Conservation (phyloP, 169 alveolate genomes). For the Plasmodium knowlesi region DNA sequence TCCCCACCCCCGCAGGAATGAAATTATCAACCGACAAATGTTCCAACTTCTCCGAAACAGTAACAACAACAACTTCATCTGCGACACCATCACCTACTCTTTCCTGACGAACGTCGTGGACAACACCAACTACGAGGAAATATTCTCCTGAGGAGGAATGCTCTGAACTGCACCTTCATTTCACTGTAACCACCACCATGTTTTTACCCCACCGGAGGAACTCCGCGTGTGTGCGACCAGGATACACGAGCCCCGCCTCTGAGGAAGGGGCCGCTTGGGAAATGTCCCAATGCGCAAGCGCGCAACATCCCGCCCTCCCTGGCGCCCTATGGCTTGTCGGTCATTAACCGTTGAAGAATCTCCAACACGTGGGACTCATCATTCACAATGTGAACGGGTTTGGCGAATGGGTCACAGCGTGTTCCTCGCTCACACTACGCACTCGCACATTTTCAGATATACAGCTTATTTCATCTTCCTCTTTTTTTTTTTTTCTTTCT, state of each 20-base stretch:
- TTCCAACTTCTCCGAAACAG: slow-evolving; percentile 50
- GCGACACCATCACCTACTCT: slow-evolving; percentile 64
- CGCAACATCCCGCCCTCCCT: background rate
- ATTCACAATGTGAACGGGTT: too few species aligned
- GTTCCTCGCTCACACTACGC: background rate
- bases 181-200: too few species aligned
- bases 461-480: background rate
- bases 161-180: background rate
- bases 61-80: slow-evolving; percentile 62
- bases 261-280: background rate
- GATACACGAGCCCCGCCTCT: background rate
- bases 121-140: slow-evolving; percentile 54
- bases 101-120: slow-evolving; percentile 62
- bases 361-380: background rate
- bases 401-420: background rate
- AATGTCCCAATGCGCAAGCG: background rate
- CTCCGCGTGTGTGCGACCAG: background rate
- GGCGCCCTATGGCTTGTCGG: background rate
- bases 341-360: background rate
- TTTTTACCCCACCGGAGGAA: too few species aligned
- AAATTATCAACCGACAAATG: slow-evolving; percentile 48
- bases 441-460: background rate
- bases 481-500: background rate
- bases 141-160: slow-evolving; percentile 12
- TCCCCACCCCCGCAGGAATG: slow-evolving; percentile 26